Evolutionary conservation across 78 protist genomes (phyloP).

Genomic region (Pigoraptor vietnamica): DNA sequence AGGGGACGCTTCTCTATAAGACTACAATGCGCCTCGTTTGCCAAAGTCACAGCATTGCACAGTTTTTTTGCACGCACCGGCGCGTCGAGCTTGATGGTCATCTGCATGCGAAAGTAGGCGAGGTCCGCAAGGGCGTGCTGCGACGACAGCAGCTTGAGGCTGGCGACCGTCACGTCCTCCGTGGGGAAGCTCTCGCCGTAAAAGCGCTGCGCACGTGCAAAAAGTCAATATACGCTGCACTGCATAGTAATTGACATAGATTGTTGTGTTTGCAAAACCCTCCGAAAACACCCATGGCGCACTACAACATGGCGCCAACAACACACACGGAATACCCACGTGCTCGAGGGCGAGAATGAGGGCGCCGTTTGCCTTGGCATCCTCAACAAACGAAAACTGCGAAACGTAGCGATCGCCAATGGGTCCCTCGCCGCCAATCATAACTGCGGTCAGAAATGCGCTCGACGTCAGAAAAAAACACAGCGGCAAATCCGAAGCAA

Average conservation of each 20-base stretch:
- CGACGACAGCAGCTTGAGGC: conserved; percentile 22
- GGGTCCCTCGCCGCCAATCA: conserved; percentile 1
- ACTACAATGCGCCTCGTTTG: too few species aligned
- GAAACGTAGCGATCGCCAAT: background rate
- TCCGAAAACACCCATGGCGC: too few species aligned
- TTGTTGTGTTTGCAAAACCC: too few species aligned
- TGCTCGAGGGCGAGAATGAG: conserved; percentile 48
- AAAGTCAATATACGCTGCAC: too few species aligned
- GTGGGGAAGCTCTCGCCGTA: conserved; percentile 40
- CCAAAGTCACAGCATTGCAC: too few species aligned
- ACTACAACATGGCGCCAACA: too few species aligned
- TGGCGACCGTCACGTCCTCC: background rate
- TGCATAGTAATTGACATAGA: too few species aligned
- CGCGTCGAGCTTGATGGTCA: background rate
- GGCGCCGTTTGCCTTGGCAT: background rate
- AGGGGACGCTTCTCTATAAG: too few species aligned
- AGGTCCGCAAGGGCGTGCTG: conserved; percentile 48
- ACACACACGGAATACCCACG: background rate
- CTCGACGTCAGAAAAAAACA: too few species aligned
- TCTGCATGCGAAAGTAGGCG: background rate
- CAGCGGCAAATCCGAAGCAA: too few species aligned
- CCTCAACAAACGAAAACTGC: background rate
- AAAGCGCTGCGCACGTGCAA: conserved; percentile 33
- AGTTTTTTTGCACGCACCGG: too few species aligned
- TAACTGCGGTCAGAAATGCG: background rate